Percentiles rank a stretch among this genome's conserved stretches.
These are phyloP conservation scores for Boletus rubroflammeus DNA, from an alignment of 768 basidiomycete species.

Conservation along the genomic window DNA sequence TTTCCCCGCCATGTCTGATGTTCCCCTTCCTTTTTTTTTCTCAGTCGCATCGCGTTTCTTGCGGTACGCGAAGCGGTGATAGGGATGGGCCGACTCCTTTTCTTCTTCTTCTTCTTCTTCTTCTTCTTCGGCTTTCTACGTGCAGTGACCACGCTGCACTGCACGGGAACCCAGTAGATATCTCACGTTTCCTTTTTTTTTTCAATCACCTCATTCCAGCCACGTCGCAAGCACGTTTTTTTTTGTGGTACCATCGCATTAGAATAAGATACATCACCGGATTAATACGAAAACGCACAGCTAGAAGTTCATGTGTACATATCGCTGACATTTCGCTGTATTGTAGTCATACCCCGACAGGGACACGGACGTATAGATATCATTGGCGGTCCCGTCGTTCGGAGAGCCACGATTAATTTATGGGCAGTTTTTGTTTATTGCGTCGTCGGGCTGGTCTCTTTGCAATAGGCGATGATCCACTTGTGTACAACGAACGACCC, in stretches of 20 bases:
- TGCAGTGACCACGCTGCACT: background rate
- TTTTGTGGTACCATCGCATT: background rate
- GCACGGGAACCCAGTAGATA: background rate
- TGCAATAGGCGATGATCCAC: no score
- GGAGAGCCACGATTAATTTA: background rate
- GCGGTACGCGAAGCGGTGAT: slow-evolving; percentile 60
- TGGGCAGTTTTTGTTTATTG: background rate
- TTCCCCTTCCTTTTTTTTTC: background rate
- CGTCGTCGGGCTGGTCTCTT: background rate
- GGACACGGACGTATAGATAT: no score
- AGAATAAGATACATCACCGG: background rate
- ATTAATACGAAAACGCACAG: background rate
- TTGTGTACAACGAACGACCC: no score
- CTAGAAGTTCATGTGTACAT: background rate
- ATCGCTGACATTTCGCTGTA: background rate
- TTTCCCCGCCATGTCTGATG: background rate
- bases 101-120: no score
- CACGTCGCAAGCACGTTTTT: background rate
- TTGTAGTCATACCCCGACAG: background rate
- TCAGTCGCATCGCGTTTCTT: slow-evolving; percentile 67
- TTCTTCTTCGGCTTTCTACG: background rate
- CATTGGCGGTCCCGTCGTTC: no score
- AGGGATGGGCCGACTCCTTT: background rate
- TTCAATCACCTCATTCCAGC: background rate
- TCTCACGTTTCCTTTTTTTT: background rate